Evolutionary conservation across 345 rosid genomes (phyloP).

Genomic region (Gossypium anomalum): DNA sequence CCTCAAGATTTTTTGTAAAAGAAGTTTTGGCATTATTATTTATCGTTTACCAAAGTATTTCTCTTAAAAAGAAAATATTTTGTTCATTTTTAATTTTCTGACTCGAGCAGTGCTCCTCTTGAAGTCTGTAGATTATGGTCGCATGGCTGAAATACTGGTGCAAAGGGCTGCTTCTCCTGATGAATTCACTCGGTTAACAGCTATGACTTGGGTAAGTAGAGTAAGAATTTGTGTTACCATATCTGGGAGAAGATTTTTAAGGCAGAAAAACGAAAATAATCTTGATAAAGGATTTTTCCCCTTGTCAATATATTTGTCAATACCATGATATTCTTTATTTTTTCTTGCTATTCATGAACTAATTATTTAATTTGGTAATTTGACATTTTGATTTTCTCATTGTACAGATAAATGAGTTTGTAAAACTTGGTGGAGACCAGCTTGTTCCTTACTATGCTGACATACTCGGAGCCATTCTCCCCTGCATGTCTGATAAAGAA

Average conservation of each 20-base stretch:
- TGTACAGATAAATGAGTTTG: constrained; percentile 91
- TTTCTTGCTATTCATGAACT: constrained; percentile 9
- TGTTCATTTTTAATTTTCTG: constrained; percentile 68
- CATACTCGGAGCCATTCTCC: constrained; percentile 93
- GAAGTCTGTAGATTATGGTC: constrained; percentile 99
- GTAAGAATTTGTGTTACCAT: not conserved
- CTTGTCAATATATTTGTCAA: constrained; percentile 6
- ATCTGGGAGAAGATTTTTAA: not conserved
- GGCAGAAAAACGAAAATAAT: not conserved
- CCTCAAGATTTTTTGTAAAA: not conserved
- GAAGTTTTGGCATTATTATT: not conserved
- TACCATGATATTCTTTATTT: not conserved
- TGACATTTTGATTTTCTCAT: not conserved
- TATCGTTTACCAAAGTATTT: constrained; percentile 15
- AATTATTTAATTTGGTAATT: not conserved
- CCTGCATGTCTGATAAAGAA: constrained; percentile 98
- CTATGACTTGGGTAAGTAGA: constrained; percentile 88
- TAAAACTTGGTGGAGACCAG: constrained; percentile 98
- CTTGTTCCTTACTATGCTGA: constrained; percentile 93
- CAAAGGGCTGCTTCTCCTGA: constrained; percentile 91
- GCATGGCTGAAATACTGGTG: constrained; percentile 99
- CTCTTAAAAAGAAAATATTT: constrained; percentile 28
- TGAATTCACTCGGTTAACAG: constrained; percentile 96
- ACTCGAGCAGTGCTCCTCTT: constrained; percentile 85
- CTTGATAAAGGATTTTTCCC: not conserved